Evolutionary conservation across 106 monocot species (phyloP), one percentile per base, ranked within the genome.

Genomic region (Dioscorea zingiberensis): DNA sequence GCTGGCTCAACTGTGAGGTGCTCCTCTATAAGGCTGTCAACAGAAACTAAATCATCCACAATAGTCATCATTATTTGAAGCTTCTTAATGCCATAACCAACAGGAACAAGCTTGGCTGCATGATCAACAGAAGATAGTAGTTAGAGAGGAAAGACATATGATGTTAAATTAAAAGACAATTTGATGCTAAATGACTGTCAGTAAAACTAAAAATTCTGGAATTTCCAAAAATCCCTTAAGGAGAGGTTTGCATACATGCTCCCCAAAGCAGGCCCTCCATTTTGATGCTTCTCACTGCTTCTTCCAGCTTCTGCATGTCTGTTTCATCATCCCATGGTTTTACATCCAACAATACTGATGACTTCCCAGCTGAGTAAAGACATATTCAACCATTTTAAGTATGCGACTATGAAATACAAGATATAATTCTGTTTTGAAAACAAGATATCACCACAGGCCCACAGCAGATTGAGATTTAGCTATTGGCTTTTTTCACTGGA

Each of bases 61-160:
- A 63, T 63, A 7, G 44, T 63, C 32, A 63, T 63, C 32, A 63
- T 63, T 16, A 63, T 63, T 21, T 63, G 44, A 3, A 63, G 44
- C 62, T 63, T 63, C 74, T 87, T 87, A 7, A 87, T 87, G 22
- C 83, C 87, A 53, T 87, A 87, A 12, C 87, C 87, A 48, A 87
- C 87, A 26, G 97, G 59, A 29, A 77, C 79, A 28, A 83, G 73
- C 48, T 87, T 87, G 30, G 30, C 94, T 94, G 84, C 67, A 82
- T 7, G 3, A 55, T 49, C 45, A 69, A 11, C 23, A 58, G 22
- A 13, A 54, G 59, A 21, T 44, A 48, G 48, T 47, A 27, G 48
- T 9, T 44, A 73, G 24, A 63, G 0, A 47, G 17, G 16, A 48
- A 49, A 19, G 2, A n/a, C n/a, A n/a, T n/a, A n/a, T 0, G 1